Conservation (phyloP, 441 rosid genomes). For the Capsella rubella region DNA sequence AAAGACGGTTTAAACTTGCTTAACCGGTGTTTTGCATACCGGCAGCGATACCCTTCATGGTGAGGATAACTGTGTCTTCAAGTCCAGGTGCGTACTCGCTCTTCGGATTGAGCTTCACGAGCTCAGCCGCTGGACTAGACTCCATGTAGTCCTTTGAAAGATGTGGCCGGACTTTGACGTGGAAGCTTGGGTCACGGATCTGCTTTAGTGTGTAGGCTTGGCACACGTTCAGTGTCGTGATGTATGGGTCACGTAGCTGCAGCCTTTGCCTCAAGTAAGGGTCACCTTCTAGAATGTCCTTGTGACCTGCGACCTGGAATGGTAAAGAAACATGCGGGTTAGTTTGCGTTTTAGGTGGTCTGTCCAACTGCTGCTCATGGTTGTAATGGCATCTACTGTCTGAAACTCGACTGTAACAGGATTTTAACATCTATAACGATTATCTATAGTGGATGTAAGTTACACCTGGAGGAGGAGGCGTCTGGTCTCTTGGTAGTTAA, state of each 20-base stretch:
- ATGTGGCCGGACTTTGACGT: slow-evolving; percentile 68
- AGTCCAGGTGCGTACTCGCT: slow-evolving; percentile 90
- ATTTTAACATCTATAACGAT: no score
- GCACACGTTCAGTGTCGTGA: slow-evolving; percentile 87
- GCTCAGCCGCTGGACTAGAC: slow-evolving; percentile 71
- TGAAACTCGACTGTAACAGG: no score
- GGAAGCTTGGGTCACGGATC: slow-evolving; percentile 80
- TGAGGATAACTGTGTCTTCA: slow-evolving; percentile 93
- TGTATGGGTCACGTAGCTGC: slow-evolving; percentile 83
- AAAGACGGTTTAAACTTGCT: slow-evolving; percentile 21
- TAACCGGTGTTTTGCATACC: slow-evolving; percentile 97
- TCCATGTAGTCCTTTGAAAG: slow-evolving; percentile 67
- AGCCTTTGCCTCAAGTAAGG: slow-evolving; percentile 92
- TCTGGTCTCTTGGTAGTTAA: slow-evolving; percentile 68
- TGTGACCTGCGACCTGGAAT: slow-evolving; percentile 81
- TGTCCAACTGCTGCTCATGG: no score
- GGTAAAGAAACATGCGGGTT: neutral
- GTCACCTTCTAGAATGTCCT: slow-evolving; percentile 89
- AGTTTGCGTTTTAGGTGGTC: neutral
- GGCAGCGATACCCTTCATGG: slow-evolving; percentile 97
- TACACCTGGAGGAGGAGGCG: slow-evolving; percentile 77
- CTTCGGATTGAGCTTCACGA: slow-evolving; percentile 75
- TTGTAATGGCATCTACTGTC: no score
- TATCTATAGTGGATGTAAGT: no score
- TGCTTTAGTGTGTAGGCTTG: slow-evolving; percentile 91